Evolutionary conservation across 129 eudicot species (phyloP).

Genomic region (Helianthus tuberosus): DNA sequence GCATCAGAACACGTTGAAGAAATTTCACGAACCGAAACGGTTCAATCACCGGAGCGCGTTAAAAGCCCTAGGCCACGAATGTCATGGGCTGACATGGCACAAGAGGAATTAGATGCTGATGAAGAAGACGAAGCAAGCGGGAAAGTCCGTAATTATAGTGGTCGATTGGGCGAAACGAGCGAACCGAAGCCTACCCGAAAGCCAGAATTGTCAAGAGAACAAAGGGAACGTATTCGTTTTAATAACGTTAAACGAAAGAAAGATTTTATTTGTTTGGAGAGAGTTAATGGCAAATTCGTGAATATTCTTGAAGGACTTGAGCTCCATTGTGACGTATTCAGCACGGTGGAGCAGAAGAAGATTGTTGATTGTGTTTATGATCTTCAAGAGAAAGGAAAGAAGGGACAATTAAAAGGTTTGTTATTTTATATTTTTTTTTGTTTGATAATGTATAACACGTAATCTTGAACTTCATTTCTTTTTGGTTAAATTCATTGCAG

Average conservation of each 20-base stretch:
- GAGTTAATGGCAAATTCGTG: constrained; percentile 61
- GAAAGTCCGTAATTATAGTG: constrained; percentile 19
- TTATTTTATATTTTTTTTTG: neutral
- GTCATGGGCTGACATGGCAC: constrained; percentile 99
- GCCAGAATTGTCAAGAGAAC: constrained; percentile 67
- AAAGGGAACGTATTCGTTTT: constrained; percentile 77
- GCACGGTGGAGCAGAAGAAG: constrained; percentile 79
- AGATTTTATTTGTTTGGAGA: constrained; percentile 74
- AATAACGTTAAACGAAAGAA: constrained; percentile 64
- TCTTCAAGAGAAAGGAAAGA: constrained; percentile 71
- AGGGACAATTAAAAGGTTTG: constrained; percentile 75
- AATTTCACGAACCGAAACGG: constrained; percentile 28
- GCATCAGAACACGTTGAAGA: constrained; percentile 36
- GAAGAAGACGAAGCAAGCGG: constrained; percentile 55
- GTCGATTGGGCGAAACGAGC: constrained; percentile 30
- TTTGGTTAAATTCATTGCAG: constrained; percentile 42
- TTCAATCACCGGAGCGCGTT: constrained; percentile 27
- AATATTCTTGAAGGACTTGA: constrained; percentile 93
- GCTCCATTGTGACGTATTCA: constrained; percentile 83
- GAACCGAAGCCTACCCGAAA: constrained; percentile 43
- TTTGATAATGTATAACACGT: neutral
- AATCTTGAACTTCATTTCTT: neutral
- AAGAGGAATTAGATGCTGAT: constrained; percentile 76
- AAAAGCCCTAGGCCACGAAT: constrained; percentile 44
- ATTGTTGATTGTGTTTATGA: constrained; percentile 68